Base-by-base conservation (phyloP, 2,329 filamentous ascomycete genomes). In the Tricladium varicosporioides region DNA sequence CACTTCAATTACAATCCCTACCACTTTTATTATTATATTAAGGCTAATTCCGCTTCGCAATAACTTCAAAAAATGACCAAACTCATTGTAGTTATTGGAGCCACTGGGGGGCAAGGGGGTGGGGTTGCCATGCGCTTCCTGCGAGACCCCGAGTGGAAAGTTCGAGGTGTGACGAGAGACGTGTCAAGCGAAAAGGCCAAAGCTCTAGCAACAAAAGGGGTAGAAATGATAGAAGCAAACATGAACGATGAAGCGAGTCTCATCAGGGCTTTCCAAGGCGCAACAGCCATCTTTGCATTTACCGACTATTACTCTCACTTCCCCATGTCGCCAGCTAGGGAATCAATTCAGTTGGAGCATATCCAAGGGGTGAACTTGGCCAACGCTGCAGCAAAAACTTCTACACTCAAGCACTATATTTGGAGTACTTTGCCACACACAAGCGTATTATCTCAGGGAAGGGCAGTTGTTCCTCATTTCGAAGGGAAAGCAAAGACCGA, bases 101-200 rank as follows among this genome's bases (percentile, higher is more conserved):
- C 74, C 14, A 79, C 76, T 7, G 77, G 74, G 31, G 76, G 74
- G 58, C 77, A 80, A 52, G 78, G 78, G 49, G 74, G 77, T 14
- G 76, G 76, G 5, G 77, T 80, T 16, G 74, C 74, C 47, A 72
- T 73, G n/a, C 71, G 72, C 7, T 77, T 80, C 59, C 70, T 75
- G 10, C 48, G 60, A 19, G 66, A 71, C 1, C 67, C 65, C 31
- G 59, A 58, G 13, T 80, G 72, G 62, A 67, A 66, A 5, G 74
- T 80, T 40, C 76, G 78, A n/a, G 76, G 71, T 32, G 57, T 80
- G 42, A 79, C 77, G 19, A 74, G 78, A 15, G 69, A 79, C 64
- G 63, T 69, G 1, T 68, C 66, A 18, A 77, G 77, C 61, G 69
- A 72, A 0, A 67, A 71, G 5, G 73, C 75, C n/a, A 64, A 75